These are phyloP conservation scores for Saposhnikovia divaricata DNA, from an alignment of 129 eudicot species.

Conservation along the genomic window DNA sequence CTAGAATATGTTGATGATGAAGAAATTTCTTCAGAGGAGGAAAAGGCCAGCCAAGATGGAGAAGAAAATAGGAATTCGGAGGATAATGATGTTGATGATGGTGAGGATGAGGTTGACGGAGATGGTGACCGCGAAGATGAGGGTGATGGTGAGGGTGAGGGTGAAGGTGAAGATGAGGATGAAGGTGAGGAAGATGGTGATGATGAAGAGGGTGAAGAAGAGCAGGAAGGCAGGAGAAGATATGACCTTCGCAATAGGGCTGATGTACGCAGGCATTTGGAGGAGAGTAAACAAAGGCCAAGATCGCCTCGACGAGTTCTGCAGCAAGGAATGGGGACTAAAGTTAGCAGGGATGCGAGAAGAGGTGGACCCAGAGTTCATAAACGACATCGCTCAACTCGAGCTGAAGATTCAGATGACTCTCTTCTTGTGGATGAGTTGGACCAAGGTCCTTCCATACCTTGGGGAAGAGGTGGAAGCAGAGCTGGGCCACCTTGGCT, in stretches of 20 bases:
- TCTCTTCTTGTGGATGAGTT: slow-evolving; percentile 97
- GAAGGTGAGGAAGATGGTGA: slow-evolving; percentile 61
- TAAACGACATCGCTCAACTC: slow-evolving; percentile 81
- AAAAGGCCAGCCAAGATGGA: slow-evolving; percentile 38
- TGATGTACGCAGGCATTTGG: slow-evolving; percentile 71
- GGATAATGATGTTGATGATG: slow-evolving; percentile 48
- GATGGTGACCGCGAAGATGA: slow-evolving; percentile 47
- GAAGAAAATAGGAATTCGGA: slow-evolving; percentile 56
- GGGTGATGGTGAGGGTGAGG: slow-evolving; percentile 49
- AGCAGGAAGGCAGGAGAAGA: slow-evolving; percentile 78
- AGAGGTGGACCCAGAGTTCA: slow-evolving; percentile 92
- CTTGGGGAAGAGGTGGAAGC: slow-evolving; percentile 84
- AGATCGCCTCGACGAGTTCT: slow-evolving; percentile 95
- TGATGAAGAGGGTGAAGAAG: slow-evolving; percentile 83
- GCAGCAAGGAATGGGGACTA: slow-evolving; percentile 91
- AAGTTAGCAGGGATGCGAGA: slow-evolving; percentile 68
- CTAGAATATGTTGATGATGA: slow-evolving; percentile 64
- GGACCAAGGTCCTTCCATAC: slow-evolving; percentile 91
- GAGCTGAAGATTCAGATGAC: slow-evolving; percentile 93
- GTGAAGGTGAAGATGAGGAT: slow-evolving; percentile 40
- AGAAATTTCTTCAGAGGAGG: slow-evolving; percentile 59
- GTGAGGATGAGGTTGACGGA: slow-evolving; percentile 51
- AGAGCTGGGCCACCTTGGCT: slow-evolving; percentile 89
- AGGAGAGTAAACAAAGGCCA: slow-evolving; percentile 75
- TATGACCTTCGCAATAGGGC: slow-evolving; percentile 87